Evolutionary conservation across 176 grass and related monocot genomes (phyloP).

Genomic region (Calamus simplicifolius): DNA sequence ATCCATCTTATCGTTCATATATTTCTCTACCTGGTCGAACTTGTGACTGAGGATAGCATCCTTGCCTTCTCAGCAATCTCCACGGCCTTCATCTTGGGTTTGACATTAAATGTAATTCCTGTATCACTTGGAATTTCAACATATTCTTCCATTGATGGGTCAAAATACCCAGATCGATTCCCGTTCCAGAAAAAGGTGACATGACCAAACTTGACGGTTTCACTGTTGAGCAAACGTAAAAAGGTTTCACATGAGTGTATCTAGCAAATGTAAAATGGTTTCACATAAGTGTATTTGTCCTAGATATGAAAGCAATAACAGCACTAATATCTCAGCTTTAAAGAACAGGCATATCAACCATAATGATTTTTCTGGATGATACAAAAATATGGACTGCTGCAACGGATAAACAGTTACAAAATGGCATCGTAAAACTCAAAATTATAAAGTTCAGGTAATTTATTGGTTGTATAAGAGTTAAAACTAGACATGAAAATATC

Average conservation of each 20-base stretch:
- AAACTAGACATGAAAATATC: too few species aligned
- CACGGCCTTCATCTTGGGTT: constrained; percentile 90
- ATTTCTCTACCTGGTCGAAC: constrained; percentile 76
- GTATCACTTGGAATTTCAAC: constrained; percentile 86
- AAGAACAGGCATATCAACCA: too few species aligned
- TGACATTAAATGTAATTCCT: constrained; percentile 96
- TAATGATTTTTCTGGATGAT: background rate
- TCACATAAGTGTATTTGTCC: too few species aligned
- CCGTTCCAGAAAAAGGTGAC: constrained; percentile 99
- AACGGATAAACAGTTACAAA: background rate
- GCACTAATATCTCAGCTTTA: too few species aligned
- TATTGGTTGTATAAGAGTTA: too few species aligned
- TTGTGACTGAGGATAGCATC: constrained; percentile 82
- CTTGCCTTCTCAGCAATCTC: constrained; percentile 88
- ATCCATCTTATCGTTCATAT: background rate
- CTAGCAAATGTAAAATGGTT: constrained; percentile 3
- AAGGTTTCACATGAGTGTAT: background rate
- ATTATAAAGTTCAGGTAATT: too few species aligned
- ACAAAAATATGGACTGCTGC: background rate
- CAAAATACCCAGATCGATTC: constrained; percentile 98
- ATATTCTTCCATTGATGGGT: constrained; percentile 77
- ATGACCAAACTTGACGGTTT: constrained; percentile 96
- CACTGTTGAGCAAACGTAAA: constrained; percentile 39
- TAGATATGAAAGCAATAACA: too few species aligned
- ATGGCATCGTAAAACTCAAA: background rate